Evolutionary conservation across 1,284 basidiomycete genomes (phyloP), one percentile per base, ranked within the genome.

Genomic region (Fomitopsis palustris): DNA sequence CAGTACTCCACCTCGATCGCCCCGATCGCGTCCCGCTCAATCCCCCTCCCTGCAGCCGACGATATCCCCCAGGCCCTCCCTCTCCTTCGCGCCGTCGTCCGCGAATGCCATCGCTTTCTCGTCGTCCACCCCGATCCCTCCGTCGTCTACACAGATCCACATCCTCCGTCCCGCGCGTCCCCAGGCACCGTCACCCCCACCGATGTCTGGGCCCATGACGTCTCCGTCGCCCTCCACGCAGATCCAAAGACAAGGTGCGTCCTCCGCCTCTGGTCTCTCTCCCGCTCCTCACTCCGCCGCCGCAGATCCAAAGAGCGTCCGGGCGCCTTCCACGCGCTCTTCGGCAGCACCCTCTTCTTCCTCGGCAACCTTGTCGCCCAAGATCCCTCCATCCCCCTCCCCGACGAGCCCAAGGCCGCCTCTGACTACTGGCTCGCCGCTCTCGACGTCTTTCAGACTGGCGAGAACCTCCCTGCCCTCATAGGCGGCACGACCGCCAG

Each of bases 381-480:
- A 60, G 78, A 83, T 49, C 70, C 82, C 0, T 68, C 76, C 3
- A 70, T 83, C 23, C 79, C 78, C 2, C 72, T 83, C 10, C 70
- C 77, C 3, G 84, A 80, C 47, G 86, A 88, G 63, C 84, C 85
- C 4, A 67, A 68, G 9, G 72, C 67, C 1, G 77, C 84, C 6
- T 73, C 75, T 3, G 77, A 79, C 1, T 88, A 86, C 68, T 88
- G 84, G 82, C 77, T 85, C 31, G 78, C 81, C 16, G 84, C 86
- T 0, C 73, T 88, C 52, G 85, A 87, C 65, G 83, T 86, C 5
- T 86, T 88, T 64, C 83, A 87, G 70, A 83, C 80, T 2, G 85
- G 84, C 33, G 85, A 88, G 67, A 83, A 78, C 62, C 71, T 85
- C 9, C 84, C 84, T 1, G 76, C 76, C 37, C 76, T 77, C 29